phyloP scores from a whole-genome alignment of 148 eudicot genomes.

The Vaccinium vitisidaea region DNA sequence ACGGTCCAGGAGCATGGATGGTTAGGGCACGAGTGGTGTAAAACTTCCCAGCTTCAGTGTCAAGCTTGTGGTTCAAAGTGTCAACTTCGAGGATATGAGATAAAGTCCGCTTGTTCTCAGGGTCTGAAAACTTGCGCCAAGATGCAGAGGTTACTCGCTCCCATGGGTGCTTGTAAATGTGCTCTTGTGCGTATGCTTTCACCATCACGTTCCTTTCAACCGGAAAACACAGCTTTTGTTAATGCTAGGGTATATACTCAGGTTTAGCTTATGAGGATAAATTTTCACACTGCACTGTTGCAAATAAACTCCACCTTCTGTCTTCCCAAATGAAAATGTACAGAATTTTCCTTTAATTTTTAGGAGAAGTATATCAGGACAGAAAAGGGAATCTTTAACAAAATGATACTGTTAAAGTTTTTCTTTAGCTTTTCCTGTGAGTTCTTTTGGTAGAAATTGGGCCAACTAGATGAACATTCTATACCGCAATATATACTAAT shows the following conservation, averaged over 20 bases:
- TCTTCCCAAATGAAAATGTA: not conserved
- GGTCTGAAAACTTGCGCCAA: constrained; percentile 96
- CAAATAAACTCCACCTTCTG: not conserved
- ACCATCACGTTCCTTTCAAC: constrained; percentile 46
- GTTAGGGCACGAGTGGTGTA: constrained; percentile 86
- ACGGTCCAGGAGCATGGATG: constrained; percentile 86
- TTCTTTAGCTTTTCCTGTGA: too few species aligned
- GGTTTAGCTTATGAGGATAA: not conserved
- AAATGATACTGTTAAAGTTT: not conserved
- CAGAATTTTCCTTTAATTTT: not conserved
- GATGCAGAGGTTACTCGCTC: constrained; percentile 92
- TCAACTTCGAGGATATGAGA: constrained; percentile 93
- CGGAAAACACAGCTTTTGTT: not conserved
- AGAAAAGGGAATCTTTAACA: not conserved
- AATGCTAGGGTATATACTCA: not conserved
- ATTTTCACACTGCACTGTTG: not conserved
- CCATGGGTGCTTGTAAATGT: constrained; percentile 94
- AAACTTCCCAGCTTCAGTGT: constrained; percentile 66
- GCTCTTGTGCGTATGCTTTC: constrained; percentile 81
- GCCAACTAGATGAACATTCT: not conserved
- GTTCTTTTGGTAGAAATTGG: not conserved
- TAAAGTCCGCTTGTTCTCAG: constrained; percentile 73
- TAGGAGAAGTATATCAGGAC: not conserved
- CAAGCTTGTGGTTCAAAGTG: constrained; percentile 76
- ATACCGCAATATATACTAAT: not conserved